These are phyloP conservation scores for Tardiomyces blankii DNA, from an alignment of 1,139 yeast species.

Conservation along the genomic window DNA sequence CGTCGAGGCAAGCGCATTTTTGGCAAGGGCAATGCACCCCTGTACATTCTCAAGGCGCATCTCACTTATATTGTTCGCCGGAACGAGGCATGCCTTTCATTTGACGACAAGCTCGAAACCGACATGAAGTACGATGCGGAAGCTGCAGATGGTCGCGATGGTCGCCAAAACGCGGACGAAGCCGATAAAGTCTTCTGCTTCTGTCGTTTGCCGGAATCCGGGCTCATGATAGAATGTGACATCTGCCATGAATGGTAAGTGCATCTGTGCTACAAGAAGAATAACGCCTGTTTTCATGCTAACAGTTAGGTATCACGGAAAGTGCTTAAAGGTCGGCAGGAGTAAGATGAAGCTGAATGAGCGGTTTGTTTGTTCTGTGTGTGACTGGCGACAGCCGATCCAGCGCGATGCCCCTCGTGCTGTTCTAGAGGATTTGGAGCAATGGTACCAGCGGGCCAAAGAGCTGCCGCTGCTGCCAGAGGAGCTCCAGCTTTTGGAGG, in stretches of 20 bases:
- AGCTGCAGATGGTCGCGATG: slow-evolving; percentile 11
- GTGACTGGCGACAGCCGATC: slow-evolving; percentile 34
- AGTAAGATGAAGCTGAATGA: slow-evolving; percentile 17
- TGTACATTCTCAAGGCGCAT: slow-evolving; percentile 22
- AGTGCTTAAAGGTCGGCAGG: slow-evolving; percentile 41
- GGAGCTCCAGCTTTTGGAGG: slow-evolving; percentile 18
- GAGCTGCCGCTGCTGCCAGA: slow-evolving; percentile 19
- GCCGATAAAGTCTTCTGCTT: slow-evolving; percentile 40
- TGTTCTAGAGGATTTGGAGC: slow-evolving; percentile 26
- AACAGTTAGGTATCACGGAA: slow-evolving; percentile 39
- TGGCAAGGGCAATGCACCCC: slow-evolving; percentile 28
- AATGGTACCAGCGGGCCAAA: slow-evolving; percentile 15
- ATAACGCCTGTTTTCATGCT: not conserved
- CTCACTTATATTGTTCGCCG: slow-evolving; percentile 26
- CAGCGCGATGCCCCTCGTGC: slow-evolving; percentile 27
- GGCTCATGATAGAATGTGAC: slow-evolving; percentile 72
- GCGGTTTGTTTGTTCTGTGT: slow-evolving; percentile 56
- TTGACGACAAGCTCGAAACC: slow-evolving; percentile 30
- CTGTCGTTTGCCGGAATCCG: slow-evolving; percentile 59
- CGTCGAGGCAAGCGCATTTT: slow-evolving; percentile 30
- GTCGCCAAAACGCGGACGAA: slow-evolving; percentile 11
- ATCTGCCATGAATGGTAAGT: slow-evolving; percentile 57
- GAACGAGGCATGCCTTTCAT: slow-evolving; percentile 30
- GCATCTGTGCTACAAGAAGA: not conserved
- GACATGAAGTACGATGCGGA: slow-evolving; percentile 8